A percentile compares a stretch with the other conserved stretches of the same genome.
phyloP scores from a whole-genome alignment of 2,329 filamentous ascomycete genomes.

The Colletotrichum salicis region DNA sequence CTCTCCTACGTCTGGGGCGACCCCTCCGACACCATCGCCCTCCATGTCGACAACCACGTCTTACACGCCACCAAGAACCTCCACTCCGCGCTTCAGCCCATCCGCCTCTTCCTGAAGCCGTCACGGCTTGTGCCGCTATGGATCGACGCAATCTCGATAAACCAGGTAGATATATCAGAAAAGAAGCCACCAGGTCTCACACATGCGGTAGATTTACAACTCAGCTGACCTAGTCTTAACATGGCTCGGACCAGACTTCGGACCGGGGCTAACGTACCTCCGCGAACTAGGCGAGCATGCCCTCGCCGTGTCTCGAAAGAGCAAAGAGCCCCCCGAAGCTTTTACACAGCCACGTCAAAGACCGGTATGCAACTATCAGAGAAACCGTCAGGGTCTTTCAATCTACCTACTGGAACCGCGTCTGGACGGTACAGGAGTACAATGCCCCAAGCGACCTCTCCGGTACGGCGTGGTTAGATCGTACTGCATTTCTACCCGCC shows the following conservation, averaged over 20 bases:
- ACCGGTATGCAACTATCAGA: neutral
- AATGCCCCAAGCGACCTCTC: neutral
- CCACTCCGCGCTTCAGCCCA: conserved; percentile 20
- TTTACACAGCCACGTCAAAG: neutral
- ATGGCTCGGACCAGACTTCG: conserved; percentile 18
- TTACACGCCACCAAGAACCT: conserved; percentile 17
- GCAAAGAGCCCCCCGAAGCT: neutral
- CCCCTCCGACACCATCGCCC: neutral
- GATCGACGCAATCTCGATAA: conserved; percentile 39
- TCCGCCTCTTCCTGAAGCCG: conserved; percentile 10
- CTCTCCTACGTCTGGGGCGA: conserved; percentile 39
- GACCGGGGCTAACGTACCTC: neutral
- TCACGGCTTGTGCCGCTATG: conserved; percentile 27
- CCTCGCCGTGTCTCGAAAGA: neutral
- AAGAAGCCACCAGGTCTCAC: conserved; percentile 35
- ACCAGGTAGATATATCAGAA: conserved; percentile 36
- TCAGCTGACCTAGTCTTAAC: conserved; percentile 37
- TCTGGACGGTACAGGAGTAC: neutral
- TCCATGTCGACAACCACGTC: conserved; percentile 14
- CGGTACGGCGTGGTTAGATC: neutral
- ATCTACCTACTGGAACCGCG: neutral
- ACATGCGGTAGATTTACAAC: conserved; percentile 36
- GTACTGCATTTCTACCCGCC: neutral
- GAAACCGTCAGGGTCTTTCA: neutral
- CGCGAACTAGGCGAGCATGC: neutral